phyloP scores from a whole-genome alignment of 2,329 filamentous ascomycete species.

The Parastagonospora nodorum region DNA sequence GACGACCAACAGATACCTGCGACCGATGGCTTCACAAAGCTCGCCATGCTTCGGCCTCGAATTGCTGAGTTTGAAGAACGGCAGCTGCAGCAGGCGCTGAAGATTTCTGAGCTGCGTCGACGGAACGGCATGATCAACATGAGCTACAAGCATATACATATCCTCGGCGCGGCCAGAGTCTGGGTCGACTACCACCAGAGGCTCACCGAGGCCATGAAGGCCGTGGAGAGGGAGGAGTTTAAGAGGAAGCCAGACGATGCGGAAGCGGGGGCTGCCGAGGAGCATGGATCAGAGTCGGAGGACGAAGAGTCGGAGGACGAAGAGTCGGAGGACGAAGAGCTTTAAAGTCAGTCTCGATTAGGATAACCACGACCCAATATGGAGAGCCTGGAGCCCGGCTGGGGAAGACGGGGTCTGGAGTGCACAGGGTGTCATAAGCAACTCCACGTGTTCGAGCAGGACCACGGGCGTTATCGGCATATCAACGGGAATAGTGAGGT shows the following conservation, averaged over 20 bases:
- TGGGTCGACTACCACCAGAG: slow-evolving; percentile 75
- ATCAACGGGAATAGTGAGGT: too few relatives aligned
- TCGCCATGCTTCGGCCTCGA: slow-evolving; percentile 64
- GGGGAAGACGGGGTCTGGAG: too few relatives aligned
- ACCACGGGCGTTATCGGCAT: too few relatives aligned
- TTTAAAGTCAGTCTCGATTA: slow-evolving; percentile 6
- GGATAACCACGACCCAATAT: neutral
- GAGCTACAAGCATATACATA: slow-evolving; percentile 73
- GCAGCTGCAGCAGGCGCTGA: slow-evolving; percentile 65
- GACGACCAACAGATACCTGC: slow-evolving; percentile 51
- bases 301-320: slow-evolving; percentile 53
- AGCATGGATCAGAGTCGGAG: slow-evolving; percentile 28
- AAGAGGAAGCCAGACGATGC: slow-evolving; percentile 58
- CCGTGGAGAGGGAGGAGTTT: slow-evolving; percentile 67
- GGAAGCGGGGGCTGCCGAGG: slow-evolving; percentile 54
- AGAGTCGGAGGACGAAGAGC: slow-evolving; percentile 13
- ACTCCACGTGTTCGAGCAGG: too few relatives aligned
- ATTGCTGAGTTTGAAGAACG: slow-evolving; percentile 66
- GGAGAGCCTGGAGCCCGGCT: neutral
- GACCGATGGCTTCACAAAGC: slow-evolving; percentile 52
- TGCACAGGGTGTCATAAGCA: too few relatives aligned
- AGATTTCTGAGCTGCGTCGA: slow-evolving; percentile 67
- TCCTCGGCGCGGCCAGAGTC: slow-evolving; percentile 69
- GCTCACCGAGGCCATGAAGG: slow-evolving; percentile 68
- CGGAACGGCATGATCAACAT: slow-evolving; percentile 62